Evolutionary conservation across 106 monocot genomes (phyloP).

Genomic region (Triglochin maritima): DNA sequence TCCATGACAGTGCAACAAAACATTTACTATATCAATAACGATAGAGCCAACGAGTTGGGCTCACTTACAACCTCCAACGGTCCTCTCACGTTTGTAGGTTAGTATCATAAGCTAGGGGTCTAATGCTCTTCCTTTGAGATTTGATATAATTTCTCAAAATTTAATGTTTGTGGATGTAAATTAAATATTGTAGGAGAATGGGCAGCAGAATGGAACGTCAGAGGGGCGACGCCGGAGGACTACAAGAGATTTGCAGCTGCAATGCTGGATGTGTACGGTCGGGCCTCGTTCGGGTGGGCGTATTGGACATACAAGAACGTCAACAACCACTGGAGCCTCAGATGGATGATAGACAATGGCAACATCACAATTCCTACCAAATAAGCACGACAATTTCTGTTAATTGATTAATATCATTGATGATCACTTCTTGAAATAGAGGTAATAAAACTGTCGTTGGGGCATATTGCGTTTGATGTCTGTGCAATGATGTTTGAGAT

Average conservation of each 20-base stretch:
- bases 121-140: background rate
- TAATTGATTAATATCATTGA: no score
- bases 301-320: slow-evolving; percentile 60
- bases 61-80: slow-evolving; percentile 29
- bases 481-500: no score
- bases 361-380: slow-evolving; percentile 18
- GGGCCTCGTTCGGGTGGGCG: slow-evolving; percentile 69
- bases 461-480: no score
- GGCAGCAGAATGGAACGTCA: slow-evolving; percentile 58
- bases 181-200: slow-evolving; percentile 44
- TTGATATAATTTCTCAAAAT: no score
- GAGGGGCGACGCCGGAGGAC: slow-evolving; percentile 28
- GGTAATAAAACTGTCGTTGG: no score
- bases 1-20: slow-evolving; percentile 43
- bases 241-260: slow-evolving; percentile 48
- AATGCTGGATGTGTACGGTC: slow-evolving; percentile 43
- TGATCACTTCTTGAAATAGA: no score
- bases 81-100: slow-evolving; percentile 65
- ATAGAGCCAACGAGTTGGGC: slow-evolving; percentile 28
- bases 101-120: background rate
- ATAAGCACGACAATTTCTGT: no score
- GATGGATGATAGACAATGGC: slow-evolving; percentile 85
- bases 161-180: background rate
- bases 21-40: slow-evolving; percentile 48
- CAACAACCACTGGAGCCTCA: slow-evolving; percentile 48